Evolutionary conservation across 2,329 filamentous ascomycete species (phyloP).

Genomic region (Tympanopsis confertula): DNA sequence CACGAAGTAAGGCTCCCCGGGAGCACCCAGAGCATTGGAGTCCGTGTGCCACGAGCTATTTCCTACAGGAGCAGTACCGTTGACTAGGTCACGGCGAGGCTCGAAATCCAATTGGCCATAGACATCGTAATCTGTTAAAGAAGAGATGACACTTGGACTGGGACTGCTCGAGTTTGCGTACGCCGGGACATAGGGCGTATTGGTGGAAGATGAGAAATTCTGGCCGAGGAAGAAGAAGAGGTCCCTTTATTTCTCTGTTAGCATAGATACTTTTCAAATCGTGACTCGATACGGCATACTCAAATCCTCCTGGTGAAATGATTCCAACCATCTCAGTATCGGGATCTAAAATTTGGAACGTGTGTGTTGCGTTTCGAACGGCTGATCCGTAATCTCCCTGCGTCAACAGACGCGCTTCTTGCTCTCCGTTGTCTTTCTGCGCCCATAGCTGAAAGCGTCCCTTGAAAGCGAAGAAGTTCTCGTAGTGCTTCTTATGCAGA

Average conservation of each 20-base stretch:
- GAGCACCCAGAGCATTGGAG: conserved; percentile 18
- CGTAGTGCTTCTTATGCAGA: conserved; percentile 26
- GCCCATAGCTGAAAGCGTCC: conserved; percentile 33
- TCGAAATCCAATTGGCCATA: conserved; percentile 25
- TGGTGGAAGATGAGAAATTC: conserved; percentile 19
- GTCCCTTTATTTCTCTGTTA: conserved; percentile 8
- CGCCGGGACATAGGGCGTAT: conserved; percentile 22
- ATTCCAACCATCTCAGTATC: conserved; percentile 33
- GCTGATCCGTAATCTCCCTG: conserved; percentile 32
- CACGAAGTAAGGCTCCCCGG: conserved; percentile 24
- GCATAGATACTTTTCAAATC: conserved; percentile 8
- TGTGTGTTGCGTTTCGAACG: conserved; percentile 30
- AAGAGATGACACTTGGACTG: conserved; percentile 14
- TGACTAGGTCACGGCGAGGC: conserved; percentile 25
- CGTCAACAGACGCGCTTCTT: conserved; percentile 23
- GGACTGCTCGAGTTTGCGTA: conserved; percentile 2
- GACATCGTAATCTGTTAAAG: conserved; percentile 27
- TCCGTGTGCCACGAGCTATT: conserved; percentile 23
- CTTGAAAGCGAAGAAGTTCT: conserved; percentile 32
- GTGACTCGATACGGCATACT: conserved; percentile 12
- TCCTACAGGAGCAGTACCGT: conserved; percentile 22
- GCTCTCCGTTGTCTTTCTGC: conserved; percentile 15
- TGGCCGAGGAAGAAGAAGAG: conserved; percentile 26
- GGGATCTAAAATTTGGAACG: conserved; percentile 32
- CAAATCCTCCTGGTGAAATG: conserved; percentile 33